A percentile compares a stretch with the other conserved stretches of the same genome.
Evolutionary conservation across 2,329 filamentous ascomycete species (phyloP).

Genomic region (Acephala macrosclerotiorum): DNA sequence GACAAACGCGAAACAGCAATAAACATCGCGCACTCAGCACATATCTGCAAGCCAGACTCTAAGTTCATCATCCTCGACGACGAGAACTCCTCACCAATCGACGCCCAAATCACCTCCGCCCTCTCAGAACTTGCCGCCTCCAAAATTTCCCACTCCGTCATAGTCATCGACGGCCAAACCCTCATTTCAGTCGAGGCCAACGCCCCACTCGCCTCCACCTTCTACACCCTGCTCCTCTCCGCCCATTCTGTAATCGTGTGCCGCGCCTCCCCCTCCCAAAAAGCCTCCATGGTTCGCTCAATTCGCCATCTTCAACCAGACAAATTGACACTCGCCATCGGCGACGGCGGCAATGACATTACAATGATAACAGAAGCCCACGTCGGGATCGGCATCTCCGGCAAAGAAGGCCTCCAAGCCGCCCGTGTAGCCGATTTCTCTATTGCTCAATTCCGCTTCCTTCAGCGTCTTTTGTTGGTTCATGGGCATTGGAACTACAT

Average conservation of each 20-base stretch:
- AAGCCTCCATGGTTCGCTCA: constrained; percentile 80
- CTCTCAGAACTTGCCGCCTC: constrained; percentile 29
- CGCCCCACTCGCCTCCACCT: constrained; percentile 62
- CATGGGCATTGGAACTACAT: constrained; percentile 92
- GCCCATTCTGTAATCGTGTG: constrained; percentile 93
- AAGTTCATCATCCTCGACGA: constrained; percentile 79
- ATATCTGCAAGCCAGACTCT: constrained; percentile 75
- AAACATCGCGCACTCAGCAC: constrained; percentile 88
- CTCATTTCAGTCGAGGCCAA: constrained; percentile 74
- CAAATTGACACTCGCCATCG: constrained; percentile 85
- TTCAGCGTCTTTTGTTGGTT: constrained; percentile 80
- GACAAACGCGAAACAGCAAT: constrained; percentile 93
- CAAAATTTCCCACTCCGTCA: constrained; percentile 70
- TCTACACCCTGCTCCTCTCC: constrained; percentile 78
- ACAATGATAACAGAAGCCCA: constrained; percentile 93
- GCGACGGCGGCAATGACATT: constrained; percentile 90
- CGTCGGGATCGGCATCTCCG: constrained; percentile 88
- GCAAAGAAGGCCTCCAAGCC: constrained; percentile 88
- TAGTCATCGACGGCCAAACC: constrained; percentile 84
- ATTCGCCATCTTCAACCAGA: constrained; percentile 76
- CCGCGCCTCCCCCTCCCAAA: constrained; percentile 88
- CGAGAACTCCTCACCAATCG: constrained; percentile 41
- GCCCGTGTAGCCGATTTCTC: constrained; percentile 89
- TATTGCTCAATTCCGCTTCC: constrained; percentile 87
- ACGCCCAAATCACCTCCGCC: constrained; percentile 13